Base-by-base conservation (phyloP, 352 stramenopile species). In the Phytophthora sansomeana region DNA sequence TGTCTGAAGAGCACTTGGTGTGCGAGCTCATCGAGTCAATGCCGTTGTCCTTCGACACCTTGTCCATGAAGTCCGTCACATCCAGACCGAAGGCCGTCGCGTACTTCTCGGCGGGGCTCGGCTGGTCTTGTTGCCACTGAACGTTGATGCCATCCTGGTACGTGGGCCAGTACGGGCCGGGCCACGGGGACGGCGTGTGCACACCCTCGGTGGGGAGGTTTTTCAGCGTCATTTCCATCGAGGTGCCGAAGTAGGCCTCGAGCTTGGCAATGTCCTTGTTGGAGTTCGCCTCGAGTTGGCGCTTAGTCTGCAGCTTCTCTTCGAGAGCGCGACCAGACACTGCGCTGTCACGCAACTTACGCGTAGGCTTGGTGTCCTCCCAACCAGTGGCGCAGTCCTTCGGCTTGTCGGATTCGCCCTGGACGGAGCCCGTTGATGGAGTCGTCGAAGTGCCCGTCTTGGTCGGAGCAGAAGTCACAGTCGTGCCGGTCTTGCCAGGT, bases 131-230 rank as follows among this genome's bases (percentile, higher is more conserved):
- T n/a, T n/a, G n/a, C n/a, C 47, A 4, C 53, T 41, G 0, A 24
- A 67, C 54, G 69, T 88, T 88, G 75, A 88, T 88, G 51, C 79
- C 66, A 65, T 88, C 79, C 42, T 75, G 61, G 72, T 83, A 88
- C 46, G 67, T 63, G 24, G 79, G 75, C 75, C 77, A 88, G 73
- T 88, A 88, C 36, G 57, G 57, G 35, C 57, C 57, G 0, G 57
- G 47, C 57, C 57, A 65, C 11, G 57, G 57, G 24, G 63, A 54
- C 13, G 63, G 56, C 8, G 43, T 43, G 41, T 56, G 53, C 26
- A 67, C 50, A 3, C 30, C 56, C 24, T 24, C 14, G 1, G 63
- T 72, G 13, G 63, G 56, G 17, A 72, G 63, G 14, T 72, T 59
- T n/a, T 28, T 19, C 14, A 72, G 26, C 1, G 16, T 55, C 32